Evolutionary conservation across 495 filamentous ascomycete species (phyloP).

Genomic region (Annulohypoxylon maeteangense): DNA sequence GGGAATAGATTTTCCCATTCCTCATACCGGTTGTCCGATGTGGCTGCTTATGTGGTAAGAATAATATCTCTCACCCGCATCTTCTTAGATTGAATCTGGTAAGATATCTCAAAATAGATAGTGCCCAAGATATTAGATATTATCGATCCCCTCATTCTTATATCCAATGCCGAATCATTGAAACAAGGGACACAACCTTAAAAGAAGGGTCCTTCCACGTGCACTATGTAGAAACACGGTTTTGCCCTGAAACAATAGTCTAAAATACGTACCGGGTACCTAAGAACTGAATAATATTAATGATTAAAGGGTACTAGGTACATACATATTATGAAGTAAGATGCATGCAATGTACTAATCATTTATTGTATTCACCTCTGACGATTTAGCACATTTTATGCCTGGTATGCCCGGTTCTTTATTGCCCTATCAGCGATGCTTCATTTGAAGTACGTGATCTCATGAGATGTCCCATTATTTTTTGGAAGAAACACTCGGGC

Average conservation of each 20-base stretch:
- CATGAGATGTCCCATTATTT: conserved; percentile 10
- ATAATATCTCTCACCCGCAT: background rate
- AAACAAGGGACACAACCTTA: conserved; percentile 35
- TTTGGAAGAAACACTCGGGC: background rate
- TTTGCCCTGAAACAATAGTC: conserved; percentile 10
- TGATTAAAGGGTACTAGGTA: too few species aligned
- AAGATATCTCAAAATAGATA: background rate
- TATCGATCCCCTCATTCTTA: background rate
- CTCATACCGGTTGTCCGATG: background rate
- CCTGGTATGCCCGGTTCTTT: background rate
- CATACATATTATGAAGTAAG: background rate
- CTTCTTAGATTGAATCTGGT: background rate
- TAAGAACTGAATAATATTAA: too few species aligned
- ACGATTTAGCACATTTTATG: background rate
- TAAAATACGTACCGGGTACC: background rate
- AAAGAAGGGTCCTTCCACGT: conserved; percentile 33
- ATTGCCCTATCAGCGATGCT: background rate
- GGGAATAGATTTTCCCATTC: background rate
- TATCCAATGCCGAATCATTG: background rate
- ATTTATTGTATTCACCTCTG: background rate
- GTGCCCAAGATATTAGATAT: too few species aligned
- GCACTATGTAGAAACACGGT: background rate
- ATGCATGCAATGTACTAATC: background rate
- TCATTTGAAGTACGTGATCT: conserved; percentile 12
- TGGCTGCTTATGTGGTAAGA: background rate